Conservation (phyloP, 2,329 filamentous ascomycete genomes). For the Aspergillus latus region DNA sequence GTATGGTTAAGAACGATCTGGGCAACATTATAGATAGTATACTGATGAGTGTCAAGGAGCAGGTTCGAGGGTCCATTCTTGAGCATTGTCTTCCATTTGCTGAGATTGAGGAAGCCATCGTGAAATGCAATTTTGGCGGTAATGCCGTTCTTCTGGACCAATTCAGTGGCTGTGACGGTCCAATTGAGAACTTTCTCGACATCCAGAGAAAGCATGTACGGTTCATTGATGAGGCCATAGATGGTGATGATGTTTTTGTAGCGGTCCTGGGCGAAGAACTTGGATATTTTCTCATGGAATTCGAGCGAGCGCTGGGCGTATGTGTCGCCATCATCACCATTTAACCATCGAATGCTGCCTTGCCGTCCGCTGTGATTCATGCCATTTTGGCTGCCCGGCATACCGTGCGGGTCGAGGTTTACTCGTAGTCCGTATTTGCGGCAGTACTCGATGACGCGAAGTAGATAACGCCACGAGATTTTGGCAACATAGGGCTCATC, state of each 20-base stretch:
- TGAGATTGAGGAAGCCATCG: constrained; percentile 89
- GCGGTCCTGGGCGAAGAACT: constrained; percentile 89
- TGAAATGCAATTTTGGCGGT: constrained; percentile 76
- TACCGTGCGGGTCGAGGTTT: constrained; percentile 88
- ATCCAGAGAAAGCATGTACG: constrained; percentile 74
- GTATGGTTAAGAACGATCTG: constrained; percentile 80
- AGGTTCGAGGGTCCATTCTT: constrained; percentile 65
- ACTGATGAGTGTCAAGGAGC: constrained; percentile 95
- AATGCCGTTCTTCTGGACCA: constrained; percentile 76
- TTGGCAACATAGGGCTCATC: constrained; percentile 84
- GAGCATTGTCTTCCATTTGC: constrained; percentile 85
- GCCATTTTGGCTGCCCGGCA: constrained; percentile 91
- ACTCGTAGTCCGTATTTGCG: constrained; percentile 88
- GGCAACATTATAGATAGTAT: constrained; percentile 93
- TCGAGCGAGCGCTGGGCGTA: constrained; percentile 83
- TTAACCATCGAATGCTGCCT: constrained; percentile 81
- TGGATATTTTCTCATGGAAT: constrained; percentile 79
- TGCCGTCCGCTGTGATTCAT: constrained; percentile 94
- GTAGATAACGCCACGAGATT: constrained; percentile 87
- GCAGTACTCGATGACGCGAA: constrained; percentile 90
- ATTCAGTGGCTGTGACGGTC: constrained; percentile 70
- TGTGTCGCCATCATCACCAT: constrained; percentile 76
- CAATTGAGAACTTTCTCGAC: constrained; percentile 69
- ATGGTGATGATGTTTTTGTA: constrained; percentile 91
- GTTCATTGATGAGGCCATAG: constrained; percentile 94